These are phyloP conservation scores for Daldinia childiae DNA, from an alignment of 495 filamentous ascomycete species.

Conservation along the genomic window DNA sequence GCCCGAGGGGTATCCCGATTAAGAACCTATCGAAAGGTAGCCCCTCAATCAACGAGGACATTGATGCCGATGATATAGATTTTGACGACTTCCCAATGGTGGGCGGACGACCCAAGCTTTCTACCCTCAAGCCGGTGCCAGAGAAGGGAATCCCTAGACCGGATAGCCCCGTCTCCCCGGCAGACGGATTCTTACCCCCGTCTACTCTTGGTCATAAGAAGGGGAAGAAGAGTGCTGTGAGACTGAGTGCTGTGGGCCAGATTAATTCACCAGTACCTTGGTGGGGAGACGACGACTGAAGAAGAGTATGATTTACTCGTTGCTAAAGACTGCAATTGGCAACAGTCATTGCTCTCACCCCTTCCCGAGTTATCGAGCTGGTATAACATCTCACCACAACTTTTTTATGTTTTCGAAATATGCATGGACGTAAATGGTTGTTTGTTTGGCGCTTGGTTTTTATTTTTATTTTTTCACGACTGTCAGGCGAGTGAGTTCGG, in stretches of 20 bases:
- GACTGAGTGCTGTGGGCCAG: constrained; percentile 58
- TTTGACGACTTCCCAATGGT: constrained; percentile 33
- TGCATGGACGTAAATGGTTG: constrained; percentile 9
- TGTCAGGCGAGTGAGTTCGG: constrained; percentile 25
- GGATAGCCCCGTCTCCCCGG: constrained; percentile 51
- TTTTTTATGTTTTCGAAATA: constrained; percentile 21
- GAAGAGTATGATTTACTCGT: neutral
- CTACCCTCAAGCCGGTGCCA: constrained; percentile 19
- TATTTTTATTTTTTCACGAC: constrained; percentile 11
- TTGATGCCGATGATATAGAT: constrained; percentile 19
- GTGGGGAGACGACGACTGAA: constrained; percentile 55
- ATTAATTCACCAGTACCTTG: constrained; percentile 50
- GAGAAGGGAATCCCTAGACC: constrained; percentile 34
- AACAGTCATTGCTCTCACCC: neutral
- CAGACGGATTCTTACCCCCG: constrained; percentile 39
- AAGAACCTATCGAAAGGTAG: constrained; percentile 21
- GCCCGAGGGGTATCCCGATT: constrained; percentile 4
- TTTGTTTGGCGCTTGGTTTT: constrained; percentile 29
- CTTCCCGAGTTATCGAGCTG: neutral
- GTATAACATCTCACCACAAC: neutral
- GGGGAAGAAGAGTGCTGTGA: constrained; percentile 55
- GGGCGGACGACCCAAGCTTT: neutral
- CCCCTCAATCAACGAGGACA: constrained; percentile 1
- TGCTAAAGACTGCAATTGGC: neutral
- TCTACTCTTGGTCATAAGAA: constrained; percentile 42